Evolutionary conservation across 1,139 yeast species (phyloP).

Genomic region (Zygoascus sp.): DNA sequence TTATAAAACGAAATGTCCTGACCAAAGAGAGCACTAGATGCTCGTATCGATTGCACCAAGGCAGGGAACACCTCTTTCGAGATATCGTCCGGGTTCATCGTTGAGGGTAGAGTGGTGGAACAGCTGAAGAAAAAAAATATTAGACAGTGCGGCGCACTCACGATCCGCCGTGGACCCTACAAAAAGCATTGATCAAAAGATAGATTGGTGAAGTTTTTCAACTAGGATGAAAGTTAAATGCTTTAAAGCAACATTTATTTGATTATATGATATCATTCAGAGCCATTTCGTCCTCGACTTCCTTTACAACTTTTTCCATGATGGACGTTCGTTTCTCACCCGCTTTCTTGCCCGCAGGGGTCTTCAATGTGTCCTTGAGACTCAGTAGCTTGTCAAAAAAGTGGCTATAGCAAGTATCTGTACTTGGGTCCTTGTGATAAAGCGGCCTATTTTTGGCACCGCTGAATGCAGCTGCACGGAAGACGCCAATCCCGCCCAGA

Average conservation of each 20-base stretch:
- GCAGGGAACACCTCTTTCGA: slow-evolving; percentile 23
- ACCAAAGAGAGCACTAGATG: slow-evolving; percentile 67
- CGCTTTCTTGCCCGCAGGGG: slow-evolving; percentile 29
- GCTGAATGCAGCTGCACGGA: slow-evolving; percentile 36
- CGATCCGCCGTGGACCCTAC: no score
- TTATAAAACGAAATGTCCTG: slow-evolving; percentile 76
- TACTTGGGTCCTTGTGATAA: slow-evolving; percentile 18
- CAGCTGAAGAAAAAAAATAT: slow-evolving; percentile 7
- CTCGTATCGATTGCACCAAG: slow-evolving; percentile 48
- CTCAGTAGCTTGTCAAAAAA: slow-evolving; percentile 33
- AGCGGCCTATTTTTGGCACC: slow-evolving; percentile 31
- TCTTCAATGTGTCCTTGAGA: slow-evolving; percentile 30
- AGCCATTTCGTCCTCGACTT: background rate
- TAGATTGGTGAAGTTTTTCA: no score
- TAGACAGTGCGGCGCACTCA: slow-evolving; percentile 1
- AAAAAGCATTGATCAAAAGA: no score
- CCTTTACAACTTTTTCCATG: slow-evolving; percentile 21
- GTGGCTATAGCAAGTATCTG: slow-evolving; percentile 24
- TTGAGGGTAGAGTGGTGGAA: background rate
- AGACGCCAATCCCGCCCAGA: slow-evolving; percentile 37
- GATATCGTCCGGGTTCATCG: slow-evolving; percentile 15
- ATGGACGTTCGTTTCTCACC: slow-evolving; percentile 29
- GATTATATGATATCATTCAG: background rate
- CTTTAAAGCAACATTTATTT: background rate
- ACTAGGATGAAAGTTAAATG: no score